phyloP scores from a whole-genome alignment of 1,284 basidiomycete genomes.

The Lignosus rhinocerotis region DNA sequence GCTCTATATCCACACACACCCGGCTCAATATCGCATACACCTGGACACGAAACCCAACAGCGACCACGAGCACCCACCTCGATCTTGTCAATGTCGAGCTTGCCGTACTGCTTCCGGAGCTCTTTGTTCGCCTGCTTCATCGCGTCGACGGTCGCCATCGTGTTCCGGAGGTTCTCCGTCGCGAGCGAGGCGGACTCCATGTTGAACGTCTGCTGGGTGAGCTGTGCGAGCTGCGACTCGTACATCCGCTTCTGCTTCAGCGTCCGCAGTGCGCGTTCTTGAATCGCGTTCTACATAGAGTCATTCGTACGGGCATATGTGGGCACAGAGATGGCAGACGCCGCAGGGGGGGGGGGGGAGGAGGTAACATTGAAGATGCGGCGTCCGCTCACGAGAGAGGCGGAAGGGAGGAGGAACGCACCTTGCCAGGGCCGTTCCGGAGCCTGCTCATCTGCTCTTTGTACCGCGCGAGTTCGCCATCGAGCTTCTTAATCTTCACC shows the following conservation, averaged over 20 bases:
- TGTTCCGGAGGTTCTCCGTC: conserved; percentile 97
- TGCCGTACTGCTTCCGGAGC: conserved; percentile 95
- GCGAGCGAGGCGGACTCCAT: conserved; percentile 97
- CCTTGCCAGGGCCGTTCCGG: conserved; percentile 94
- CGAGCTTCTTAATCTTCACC: conserved; percentile 96
- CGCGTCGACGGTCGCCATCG: conserved; percentile 99
- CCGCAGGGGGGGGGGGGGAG: no score
- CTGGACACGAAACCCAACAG: neutral
- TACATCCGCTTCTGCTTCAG: conserved; percentile 98
- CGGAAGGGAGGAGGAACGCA: conserved; percentile 35
- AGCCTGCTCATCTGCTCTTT: conserved; percentile 97
- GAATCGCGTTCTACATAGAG: conserved; percentile 81
- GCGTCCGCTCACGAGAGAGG: neutral
- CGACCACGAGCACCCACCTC: conserved; percentile 61
- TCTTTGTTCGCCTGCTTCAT: conserved; percentile 99
- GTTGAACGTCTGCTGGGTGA: conserved; percentile 96
- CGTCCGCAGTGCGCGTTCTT: conserved; percentile 92
- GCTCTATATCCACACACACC: conserved; percentile 48
- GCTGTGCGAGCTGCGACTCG: conserved; percentile 87
- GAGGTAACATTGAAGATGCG: neutral
- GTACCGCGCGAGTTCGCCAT: conserved; percentile 90
- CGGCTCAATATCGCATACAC: neutral
- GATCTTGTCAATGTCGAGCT: conserved; percentile 98
- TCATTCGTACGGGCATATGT: neutral
- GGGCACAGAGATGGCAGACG: neutral